phyloP scores from a whole-genome alignment of 306 rosid species.

The Fagus crenata region DNA sequence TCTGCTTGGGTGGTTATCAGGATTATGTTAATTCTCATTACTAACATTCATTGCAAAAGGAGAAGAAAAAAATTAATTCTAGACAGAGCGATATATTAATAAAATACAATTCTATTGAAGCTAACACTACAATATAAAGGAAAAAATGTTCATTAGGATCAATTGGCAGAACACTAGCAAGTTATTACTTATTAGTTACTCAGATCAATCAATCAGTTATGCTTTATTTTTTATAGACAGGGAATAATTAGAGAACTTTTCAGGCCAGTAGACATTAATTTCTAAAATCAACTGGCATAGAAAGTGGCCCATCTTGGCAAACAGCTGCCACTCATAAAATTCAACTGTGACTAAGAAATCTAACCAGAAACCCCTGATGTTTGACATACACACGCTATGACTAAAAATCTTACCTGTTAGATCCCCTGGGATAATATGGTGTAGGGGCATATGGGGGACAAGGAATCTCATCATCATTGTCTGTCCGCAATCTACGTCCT shows the following conservation, averaged over 20 bases:
- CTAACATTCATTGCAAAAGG: background rate
- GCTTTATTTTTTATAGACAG: background rate
- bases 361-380: slow-evolving; percentile 13
- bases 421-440: slow-evolving; percentile 47
- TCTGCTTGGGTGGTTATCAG: too few relatives aligned
- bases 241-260: slow-evolving; percentile 1
- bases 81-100: background rate
- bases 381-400: slow-evolving; percentile 11
- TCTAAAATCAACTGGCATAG: slow-evolving; percentile 6
- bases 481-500: slow-evolving; percentile 58
- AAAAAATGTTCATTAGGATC: background rate
- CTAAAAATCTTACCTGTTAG: slow-evolving; percentile 43
- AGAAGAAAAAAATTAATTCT: background rate
- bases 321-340: slow-evolving; percentile 19
- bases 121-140: background rate
- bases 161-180: background rate
- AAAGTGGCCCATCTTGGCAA: background rate
- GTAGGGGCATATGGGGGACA: slow-evolving; percentile 54
- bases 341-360: slow-evolving; percentile 4
- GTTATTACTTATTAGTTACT: background rate
- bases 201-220: background rate
- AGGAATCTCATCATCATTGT: slow-evolving; percentile 49
- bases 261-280: slow-evolving; percentile 9
- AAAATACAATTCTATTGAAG: background rate
- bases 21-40: background rate